phyloP scores from a whole-genome alignment of 1,284 basidiomycete genomes.

The Neonothopanus nambi region DNA sequence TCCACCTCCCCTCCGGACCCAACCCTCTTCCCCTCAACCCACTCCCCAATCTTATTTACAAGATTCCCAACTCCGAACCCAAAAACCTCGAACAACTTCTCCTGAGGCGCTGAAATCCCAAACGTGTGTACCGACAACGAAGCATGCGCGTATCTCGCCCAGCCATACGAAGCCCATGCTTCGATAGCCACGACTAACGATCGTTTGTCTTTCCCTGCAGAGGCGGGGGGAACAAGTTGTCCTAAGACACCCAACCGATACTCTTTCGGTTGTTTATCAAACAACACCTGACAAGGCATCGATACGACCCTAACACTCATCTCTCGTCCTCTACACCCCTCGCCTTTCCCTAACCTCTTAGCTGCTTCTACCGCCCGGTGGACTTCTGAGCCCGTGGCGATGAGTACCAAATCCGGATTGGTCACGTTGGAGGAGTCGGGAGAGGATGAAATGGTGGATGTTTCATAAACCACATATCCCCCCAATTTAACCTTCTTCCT shows the following conservation, averaged over 20 bases:
- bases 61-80: slow-evolving; percentile 20
- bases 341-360: slow-evolving; percentile 45
- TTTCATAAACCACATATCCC: slow-evolving; percentile 62
- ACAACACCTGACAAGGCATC: slow-evolving; percentile 68
- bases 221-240: too few species aligned
- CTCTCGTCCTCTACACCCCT: too few species aligned
- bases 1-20: slow-evolving; percentile 11
- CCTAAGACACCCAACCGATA: slow-evolving; percentile 42
- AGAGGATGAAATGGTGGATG: slow-evolving; percentile 23
- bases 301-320: slow-evolving; percentile 66
- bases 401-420: slow-evolving; percentile 61
- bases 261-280: slow-evolving; percentile 62
- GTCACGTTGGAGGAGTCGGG: too few species aligned
- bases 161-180: slow-evolving; percentile 18
- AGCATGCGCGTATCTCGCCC: slow-evolving; percentile 22
- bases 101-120: slow-evolving; percentile 18
- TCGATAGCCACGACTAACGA: slow-evolving; percentile 18
- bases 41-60: slow-evolving; percentile 15
- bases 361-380: slow-evolving; percentile 64
- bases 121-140: slow-evolving; percentile 19
- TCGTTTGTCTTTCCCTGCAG: too few species aligned
- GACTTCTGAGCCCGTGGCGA: slow-evolving; percentile 72
- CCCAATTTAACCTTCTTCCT: slow-evolving; percentile 69
- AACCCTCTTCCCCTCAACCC: slow-evolving; percentile 10
- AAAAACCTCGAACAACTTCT: slow-evolving; percentile 18